Evolutionary conservation across 345 rosid species (phyloP).

Genomic region (Camelina laxa): DNA sequence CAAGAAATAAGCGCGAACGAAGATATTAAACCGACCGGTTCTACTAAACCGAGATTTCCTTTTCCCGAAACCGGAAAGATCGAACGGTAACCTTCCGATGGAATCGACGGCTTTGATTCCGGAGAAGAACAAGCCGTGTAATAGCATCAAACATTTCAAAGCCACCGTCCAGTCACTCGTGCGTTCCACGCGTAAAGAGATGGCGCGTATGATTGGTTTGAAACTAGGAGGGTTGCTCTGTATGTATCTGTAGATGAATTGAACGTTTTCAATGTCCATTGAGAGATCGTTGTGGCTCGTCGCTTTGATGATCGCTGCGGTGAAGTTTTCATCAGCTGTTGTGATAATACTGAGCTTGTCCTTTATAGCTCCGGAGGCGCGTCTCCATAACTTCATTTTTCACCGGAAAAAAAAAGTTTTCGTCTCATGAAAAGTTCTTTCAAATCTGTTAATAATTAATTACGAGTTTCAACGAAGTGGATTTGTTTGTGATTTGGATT

Average conservation of each 20-base stretch:
- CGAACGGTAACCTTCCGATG: conserved; percentile 69
- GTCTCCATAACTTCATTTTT: conserved; percentile 58
- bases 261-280: conserved; percentile 56
- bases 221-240: conserved; percentile 54
- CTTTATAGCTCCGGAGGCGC: conserved; percentile 61
- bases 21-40: conserved; percentile 57
- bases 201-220: conserved; percentile 53
- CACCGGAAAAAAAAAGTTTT: background rate
- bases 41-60: conserved; percentile 40
- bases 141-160: conserved; percentile 66
- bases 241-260: conserved; percentile 55
- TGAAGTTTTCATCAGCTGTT: conserved; percentile 50
- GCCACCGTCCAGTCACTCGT: conserved; percentile 75
- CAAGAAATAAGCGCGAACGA: conserved; percentile 62
- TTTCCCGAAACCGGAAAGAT: conserved; percentile 59
- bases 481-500: background rate
- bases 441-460: background rate
- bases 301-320: conserved; percentile 62
- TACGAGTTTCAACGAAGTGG: background rate
- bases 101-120: conserved; percentile 33
- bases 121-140: conserved; percentile 70
- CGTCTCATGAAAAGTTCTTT: background rate
- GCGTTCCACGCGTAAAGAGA: conserved; percentile 53
- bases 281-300: conserved; percentile 63
- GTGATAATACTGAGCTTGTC: conserved; percentile 59